Conservation (phyloP, 371 early-diverging fungal species). For the Zychaea mexicana region DNA sequence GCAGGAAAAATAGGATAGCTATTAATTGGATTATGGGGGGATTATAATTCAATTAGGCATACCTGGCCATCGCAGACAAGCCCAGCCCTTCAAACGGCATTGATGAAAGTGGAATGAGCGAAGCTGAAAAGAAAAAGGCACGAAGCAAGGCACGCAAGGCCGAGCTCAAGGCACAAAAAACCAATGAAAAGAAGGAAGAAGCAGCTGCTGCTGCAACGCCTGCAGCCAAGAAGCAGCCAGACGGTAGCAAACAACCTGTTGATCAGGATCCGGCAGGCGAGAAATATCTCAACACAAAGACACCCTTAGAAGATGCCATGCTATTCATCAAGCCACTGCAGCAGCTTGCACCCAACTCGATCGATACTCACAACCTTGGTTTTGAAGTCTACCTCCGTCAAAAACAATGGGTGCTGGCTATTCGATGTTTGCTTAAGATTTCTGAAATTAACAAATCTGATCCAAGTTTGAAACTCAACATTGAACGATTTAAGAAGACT, state of each 20-base stretch:
- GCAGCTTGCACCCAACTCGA: conserved; percentile 51
- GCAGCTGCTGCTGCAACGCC: too few relatives aligned
- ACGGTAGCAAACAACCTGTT: conserved; percentile 25
- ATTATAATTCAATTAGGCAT: too few relatives aligned
- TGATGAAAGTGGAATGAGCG: conserved; percentile 59
- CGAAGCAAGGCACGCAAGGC: conserved; percentile 59
- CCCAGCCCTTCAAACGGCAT: conserved; percentile 42
- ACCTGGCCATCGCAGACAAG: conserved; percentile 71
- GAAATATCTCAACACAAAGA: conserved; percentile 59
- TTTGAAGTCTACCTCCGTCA: conserved; percentile 81
- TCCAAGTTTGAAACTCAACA: conserved; percentile 51
- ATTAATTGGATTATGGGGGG: too few relatives aligned
- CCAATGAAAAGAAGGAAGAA: conserved; percentile 15
- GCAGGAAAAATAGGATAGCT: neutral
- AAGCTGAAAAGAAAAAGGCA: conserved; percentile 66
- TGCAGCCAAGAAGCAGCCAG: conserved; percentile 18
- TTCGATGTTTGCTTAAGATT: conserved; percentile 66
- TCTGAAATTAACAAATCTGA: conserved; percentile 53
- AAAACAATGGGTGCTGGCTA: conserved; percentile 76
- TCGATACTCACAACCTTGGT: conserved; percentile 70
- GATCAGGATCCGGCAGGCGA: conserved; percentile 75
- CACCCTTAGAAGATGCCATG: conserved; percentile 76
- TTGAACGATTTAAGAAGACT: conserved; percentile 57
- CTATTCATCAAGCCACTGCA: conserved; percentile 77
- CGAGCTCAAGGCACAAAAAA: conserved; percentile 49